Conservation (phyloP, 2,329 filamentous ascomycete genomes). For the Neoscytalidium dimidiatum region DNA sequence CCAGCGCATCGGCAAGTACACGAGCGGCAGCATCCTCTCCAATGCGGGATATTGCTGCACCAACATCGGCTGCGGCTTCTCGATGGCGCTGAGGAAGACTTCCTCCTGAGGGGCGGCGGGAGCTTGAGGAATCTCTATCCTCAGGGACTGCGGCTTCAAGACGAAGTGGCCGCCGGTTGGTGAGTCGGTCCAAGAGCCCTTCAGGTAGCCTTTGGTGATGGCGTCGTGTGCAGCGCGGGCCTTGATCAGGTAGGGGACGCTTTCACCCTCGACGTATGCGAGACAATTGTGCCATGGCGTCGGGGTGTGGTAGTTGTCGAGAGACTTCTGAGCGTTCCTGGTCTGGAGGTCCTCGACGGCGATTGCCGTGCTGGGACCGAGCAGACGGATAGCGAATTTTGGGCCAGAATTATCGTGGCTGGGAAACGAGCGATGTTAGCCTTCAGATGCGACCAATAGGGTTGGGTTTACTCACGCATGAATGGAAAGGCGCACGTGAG, state of each 20-base stretch:
- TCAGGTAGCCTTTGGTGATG: constrained; percentile 25
- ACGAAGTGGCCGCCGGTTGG: constrained; percentile 31
- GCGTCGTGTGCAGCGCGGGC: constrained; percentile 31
- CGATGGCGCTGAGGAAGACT: background rate
- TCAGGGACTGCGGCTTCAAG: constrained; percentile 24
- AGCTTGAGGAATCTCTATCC: background rate
- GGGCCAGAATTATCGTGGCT: constrained; percentile 44
- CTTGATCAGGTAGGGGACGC: constrained; percentile 30
- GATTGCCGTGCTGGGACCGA: constrained; percentile 25
- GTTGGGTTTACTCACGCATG: constrained; percentile 35
- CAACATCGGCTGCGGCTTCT: background rate
- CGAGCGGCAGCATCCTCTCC: background rate
- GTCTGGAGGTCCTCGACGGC: constrained; percentile 34
- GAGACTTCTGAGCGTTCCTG: constrained; percentile 19
- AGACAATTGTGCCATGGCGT: constrained; percentile 50
- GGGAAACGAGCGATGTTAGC: background rate
- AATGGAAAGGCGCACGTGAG: constrained; percentile 51
- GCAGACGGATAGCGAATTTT: constrained; percentile 46
- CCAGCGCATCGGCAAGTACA: background rate
- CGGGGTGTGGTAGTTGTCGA: constrained; percentile 40
- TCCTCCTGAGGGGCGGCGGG: background rate
- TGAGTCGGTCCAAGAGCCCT: constrained; percentile 31
- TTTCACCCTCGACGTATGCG: constrained; percentile 33
- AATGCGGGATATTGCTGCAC: background rate
- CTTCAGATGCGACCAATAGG: background rate